Evolutionary conservation across 2,329 filamentous ascomycete genomes (phyloP), one percentile per base, ranked within the genome.

Genomic region (Aureobasidium namibiae): DNA sequence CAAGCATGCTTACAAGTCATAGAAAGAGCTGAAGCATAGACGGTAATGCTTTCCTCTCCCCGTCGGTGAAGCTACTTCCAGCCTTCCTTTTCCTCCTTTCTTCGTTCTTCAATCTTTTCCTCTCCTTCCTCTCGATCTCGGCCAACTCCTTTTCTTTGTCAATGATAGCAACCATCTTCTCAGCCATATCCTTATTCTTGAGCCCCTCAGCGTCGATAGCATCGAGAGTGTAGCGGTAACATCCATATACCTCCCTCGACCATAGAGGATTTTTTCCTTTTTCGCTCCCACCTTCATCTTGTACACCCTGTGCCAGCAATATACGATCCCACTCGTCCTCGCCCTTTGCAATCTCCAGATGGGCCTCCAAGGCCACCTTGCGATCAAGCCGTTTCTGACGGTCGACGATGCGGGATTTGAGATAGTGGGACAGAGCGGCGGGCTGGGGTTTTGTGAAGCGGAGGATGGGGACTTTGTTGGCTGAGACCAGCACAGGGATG

Each of bases 361-460:
- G 73, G 4, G 78, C 75, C 10, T 72, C 67, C 23, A 83, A 65
- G 7, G 72, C 65, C 9, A 75, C 62, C 0, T 76, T 65, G 16
- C 66, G 66, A 48, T 73, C 61, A 13, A 80, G 69, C 16, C 77
- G 72, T 45, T 68, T 68, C 44, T 76, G 71, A n/a, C 78, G 78
- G 39, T 72, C 68, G 4, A 67, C 61, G 18, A 80, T 69, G 65
- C 82, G 82, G 52, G 81, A 74, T 10, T 76, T 74, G 2, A 92
- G 66, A 16, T 86, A 77, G 9, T 80, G 73, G n/a, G 78, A 80
- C 21, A 92, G 71, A n/a, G 72, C 71, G 0, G 69, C 67, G 2
- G 85, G 80, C 69, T 91, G 86, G 4, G 85, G 84, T 69, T 87
- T 88, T 62, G 75, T 78, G 45, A 86, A 72, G 36, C 88, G 82